phyloP scores from a whole-genome alignment of 176 grass and related monocot genomes.

The Miscanthus lutarioriparius region DNA sequence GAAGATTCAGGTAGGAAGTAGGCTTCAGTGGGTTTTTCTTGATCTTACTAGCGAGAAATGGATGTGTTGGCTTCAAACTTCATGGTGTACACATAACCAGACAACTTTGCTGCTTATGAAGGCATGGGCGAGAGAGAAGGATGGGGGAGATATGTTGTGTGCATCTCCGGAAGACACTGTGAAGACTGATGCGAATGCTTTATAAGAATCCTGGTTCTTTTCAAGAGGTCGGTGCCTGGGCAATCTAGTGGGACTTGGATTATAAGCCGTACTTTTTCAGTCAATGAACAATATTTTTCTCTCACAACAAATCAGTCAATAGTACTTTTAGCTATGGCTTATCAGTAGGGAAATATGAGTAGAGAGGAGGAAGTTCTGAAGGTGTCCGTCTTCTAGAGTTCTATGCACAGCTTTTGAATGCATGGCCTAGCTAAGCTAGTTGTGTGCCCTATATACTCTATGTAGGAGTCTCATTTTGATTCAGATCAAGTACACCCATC shows the following conservation, averaged over 20 bases:
- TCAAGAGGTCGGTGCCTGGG: conserved; percentile 7
- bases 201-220: conserved; percentile 35
- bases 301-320: too few relatives aligned
- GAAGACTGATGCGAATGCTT: conserved; percentile 27
- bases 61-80: conserved; percentile 40
- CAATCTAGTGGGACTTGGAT: conserved; percentile 19
- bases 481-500: conserved; percentile 34
- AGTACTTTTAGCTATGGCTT: too few relatives aligned
- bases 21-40: conserved; percentile 35
- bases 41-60: conserved; percentile 38
- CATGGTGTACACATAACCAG: not conserved
- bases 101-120: conserved; percentile 29
- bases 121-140: conserved; percentile 31
- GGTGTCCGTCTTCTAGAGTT: conserved; percentile 17
- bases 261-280: too few relatives aligned
- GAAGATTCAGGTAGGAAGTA: conserved; percentile 25
- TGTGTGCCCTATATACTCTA: conserved; percentile 17
- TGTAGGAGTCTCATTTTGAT: conserved; percentile 18
- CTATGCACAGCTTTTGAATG: conserved; percentile 29
- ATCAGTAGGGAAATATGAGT: conserved; percentile 12
- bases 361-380: conserved; percentile 17
- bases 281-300: too few relatives aligned
- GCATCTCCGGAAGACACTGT: conserved; percentile 28
- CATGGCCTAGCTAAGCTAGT: conserved; percentile 44
- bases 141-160: conserved; percentile 28